Conservation (phyloP, 2,329 filamentous ascomycete species). For the Dissoconium aciculare region DNA sequence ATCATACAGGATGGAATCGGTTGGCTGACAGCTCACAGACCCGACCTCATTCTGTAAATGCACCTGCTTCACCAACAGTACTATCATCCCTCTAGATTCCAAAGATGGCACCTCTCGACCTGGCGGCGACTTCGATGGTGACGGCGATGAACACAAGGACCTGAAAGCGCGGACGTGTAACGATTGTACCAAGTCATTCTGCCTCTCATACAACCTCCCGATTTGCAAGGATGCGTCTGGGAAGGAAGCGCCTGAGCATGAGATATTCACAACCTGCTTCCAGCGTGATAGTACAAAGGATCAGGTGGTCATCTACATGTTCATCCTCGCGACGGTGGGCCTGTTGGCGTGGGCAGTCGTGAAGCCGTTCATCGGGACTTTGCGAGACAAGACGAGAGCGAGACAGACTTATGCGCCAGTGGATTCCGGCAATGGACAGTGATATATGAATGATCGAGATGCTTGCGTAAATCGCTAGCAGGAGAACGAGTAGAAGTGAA, state of each 20-base stretch:
- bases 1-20: conserved; percentile 1
- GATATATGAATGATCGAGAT: too few species aligned
- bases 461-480: too few species aligned
- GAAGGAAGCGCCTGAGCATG: conserved; percentile 44
- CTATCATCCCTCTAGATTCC: conserved; percentile 47
- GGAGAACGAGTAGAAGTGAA: too few species aligned
- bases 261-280: conserved; percentile 52
- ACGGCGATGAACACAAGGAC: conserved; percentile 16
- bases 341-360: conserved; percentile 45
- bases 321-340: conserved; percentile 48
- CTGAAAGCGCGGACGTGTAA: conserved; percentile 38
- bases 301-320: conserved; percentile 49
- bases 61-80: conserved; percentile 52
- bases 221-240: conserved; percentile 39
- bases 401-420: conserved; percentile 8
- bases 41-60: conserved; percentile 58
- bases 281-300: conserved; percentile 55
- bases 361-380: conserved; percentile 44
- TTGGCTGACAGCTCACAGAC: conserved; percentile 20
- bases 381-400: conserved; percentile 33
- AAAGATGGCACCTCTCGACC: conserved; percentile 6
- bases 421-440: conserved; percentile 1
- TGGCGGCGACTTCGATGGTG: conserved; percentile 11
- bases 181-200: conserved; percentile 55
- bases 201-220: conserved; percentile 45